Conservation (phyloP, 2,329 filamentous ascomycete genomes). For the Talaromyces amestolkiae region DNA sequence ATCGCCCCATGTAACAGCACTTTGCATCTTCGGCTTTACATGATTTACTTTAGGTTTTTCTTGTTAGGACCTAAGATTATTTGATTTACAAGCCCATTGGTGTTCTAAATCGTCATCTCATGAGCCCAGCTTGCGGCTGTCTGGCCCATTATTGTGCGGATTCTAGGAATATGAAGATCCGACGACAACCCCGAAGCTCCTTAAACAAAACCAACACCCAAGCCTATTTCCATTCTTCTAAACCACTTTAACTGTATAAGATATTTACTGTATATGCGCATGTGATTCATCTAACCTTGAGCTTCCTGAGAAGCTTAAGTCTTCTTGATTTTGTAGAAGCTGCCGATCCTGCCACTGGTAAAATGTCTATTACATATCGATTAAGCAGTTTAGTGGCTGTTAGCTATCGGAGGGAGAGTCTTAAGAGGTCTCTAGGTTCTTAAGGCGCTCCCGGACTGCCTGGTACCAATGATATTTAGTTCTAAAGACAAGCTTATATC, state of each 20-base stretch:
- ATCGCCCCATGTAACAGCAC: neutral
- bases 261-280: neutral
- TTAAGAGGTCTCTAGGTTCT: conserved; percentile 11
- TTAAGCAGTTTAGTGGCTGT: conserved; percentile 5
- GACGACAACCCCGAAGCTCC: neutral
- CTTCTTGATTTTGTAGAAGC: conserved; percentile 6
- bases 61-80: no score
- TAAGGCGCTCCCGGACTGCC: conserved; percentile 6
- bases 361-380: conserved; percentile 5
- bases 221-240: neutral
- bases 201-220: neutral
- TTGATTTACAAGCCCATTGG: no score
- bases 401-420: neutral
- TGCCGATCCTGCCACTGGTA: conserved; percentile 2
- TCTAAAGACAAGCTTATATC: conserved; percentile 16
- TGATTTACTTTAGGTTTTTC: no score
- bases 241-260: neutral
- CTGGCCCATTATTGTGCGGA: no score
- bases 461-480: conserved; percentile 4
- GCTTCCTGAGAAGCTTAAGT: conserved; percentile 9
- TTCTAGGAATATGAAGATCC: neutral
- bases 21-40: no score
- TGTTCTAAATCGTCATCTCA: no score
- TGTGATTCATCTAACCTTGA: neutral
- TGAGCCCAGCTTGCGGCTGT: no score